Evolutionary conservation across 2,329 filamentous ascomycete genomes (phyloP).

Genomic region (Arthrobotrys sphaeroides): DNA sequence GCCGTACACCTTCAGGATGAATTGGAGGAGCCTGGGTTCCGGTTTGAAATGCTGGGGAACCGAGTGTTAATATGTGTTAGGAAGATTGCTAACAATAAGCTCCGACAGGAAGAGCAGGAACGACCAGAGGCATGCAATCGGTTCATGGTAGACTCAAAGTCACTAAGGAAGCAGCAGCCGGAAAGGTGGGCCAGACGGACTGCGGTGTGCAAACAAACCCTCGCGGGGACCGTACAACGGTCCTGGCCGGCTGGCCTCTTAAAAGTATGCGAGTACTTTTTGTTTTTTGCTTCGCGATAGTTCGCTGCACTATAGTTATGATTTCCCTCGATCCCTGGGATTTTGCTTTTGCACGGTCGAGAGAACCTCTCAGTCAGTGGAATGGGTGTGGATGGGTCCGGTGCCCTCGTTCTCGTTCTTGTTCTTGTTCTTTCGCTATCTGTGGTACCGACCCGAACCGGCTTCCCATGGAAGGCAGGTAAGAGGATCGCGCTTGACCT

Average conservation of each 20-base stretch:
- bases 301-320: constrained; percentile 39
- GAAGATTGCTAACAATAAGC: constrained; percentile 35
- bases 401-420: too few species aligned
- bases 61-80: constrained; percentile 52
- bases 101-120: constrained; percentile 52
- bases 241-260: constrained; percentile 47
- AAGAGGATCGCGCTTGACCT: constrained; percentile 49
- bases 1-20: constrained; percentile 50
- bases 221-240: constrained; percentile 29
- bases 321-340: constrained; percentile 39
- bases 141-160: constrained; percentile 32
- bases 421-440: constrained; percentile 38
- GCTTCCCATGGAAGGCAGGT: constrained; percentile 54
- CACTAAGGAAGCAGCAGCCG: constrained; percentile 52
- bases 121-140: constrained; percentile 35
- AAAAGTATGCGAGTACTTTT: constrained; percentile 52
- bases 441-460: constrained; percentile 52
- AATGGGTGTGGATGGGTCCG: constrained; percentile 17
- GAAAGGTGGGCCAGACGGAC: constrained; percentile 47
- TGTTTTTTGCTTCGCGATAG: constrained; percentile 40
- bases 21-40: constrained; percentile 49
- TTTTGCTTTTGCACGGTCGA: constrained; percentile 43
- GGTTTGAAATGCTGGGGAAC: constrained; percentile 53
- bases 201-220: constrained; percentile 3
- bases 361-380: constrained; percentile 30